Conservation (phyloP, 176 grass and related monocot species). For the Urochloa ruziziensis region DNA sequence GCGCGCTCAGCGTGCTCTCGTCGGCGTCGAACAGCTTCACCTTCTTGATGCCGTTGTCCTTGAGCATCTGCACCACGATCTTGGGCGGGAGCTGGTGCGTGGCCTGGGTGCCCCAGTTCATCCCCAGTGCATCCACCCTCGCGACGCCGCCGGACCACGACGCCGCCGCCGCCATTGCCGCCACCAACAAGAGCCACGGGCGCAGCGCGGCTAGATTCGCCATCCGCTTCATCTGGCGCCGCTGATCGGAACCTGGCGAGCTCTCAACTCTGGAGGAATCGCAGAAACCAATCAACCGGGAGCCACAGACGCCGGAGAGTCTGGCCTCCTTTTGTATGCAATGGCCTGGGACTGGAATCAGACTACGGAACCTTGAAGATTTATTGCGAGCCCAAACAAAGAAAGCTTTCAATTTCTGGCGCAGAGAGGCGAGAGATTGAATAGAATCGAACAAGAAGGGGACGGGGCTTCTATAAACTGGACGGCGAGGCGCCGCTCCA, state of each 20-base stretch:
- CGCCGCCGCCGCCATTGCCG: background rate
- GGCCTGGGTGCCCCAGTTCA: conserved; percentile 92
- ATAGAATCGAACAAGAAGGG: background rate
- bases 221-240: background rate
- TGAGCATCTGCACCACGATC: conserved; percentile 63
- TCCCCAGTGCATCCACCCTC: conserved; percentile 51
- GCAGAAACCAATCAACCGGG: background rate
- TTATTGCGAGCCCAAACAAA: background rate
- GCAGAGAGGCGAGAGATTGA: background rate
- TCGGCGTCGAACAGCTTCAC: conserved; percentile 95
- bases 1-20: conserved; percentile 51
- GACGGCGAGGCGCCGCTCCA: background rate
- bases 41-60: conserved; percentile 76
- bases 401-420: background rate
- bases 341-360: background rate
- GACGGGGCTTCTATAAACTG: background rate
- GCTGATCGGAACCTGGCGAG: background rate
- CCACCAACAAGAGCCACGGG: conserved; percentile 18
- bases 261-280: background rate
- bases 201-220: background rate
- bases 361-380: background rate
- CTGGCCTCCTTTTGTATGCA: background rate
- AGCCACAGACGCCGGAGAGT: background rate
- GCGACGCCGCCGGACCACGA: background rate
- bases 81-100: conserved; percentile 61